Evolutionary conservation across 1,284 basidiomycete genomes (phyloP).

Genomic region (Cystobasidium slooffiae): DNA sequence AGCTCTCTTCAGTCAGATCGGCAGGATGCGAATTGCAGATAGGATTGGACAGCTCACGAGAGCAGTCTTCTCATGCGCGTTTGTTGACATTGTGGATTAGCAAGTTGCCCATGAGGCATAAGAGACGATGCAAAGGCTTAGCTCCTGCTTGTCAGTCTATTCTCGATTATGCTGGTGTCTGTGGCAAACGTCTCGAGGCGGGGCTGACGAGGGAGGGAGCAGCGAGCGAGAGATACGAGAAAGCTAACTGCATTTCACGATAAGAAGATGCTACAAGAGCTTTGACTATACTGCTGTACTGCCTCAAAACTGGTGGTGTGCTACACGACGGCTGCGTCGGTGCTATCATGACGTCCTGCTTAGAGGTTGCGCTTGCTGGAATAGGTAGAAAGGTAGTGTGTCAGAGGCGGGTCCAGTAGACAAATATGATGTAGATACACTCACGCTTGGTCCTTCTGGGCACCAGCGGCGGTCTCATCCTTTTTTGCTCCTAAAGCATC

Average conservation of each 20-base stretch:
- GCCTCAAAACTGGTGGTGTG: background rate
- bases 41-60: background rate
- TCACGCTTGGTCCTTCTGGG: slow-evolving; percentile 40
- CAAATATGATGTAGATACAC: background rate
- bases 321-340: background rate
- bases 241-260: too few relatives aligned
- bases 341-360: background rate
- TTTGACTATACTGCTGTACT: background rate
- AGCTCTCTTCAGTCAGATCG: background rate
- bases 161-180: too few relatives aligned
- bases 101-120: background rate
- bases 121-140: background rate
- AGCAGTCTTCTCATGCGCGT: background rate
- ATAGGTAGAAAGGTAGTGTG: background rate
- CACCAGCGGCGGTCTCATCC: slow-evolving; percentile 37
- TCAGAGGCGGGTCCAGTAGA: background rate
- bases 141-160: too few relatives aligned
- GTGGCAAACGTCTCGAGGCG: too few relatives aligned
- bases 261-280: background rate
- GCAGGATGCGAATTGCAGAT: background rate
- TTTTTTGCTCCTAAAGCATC: slow-evolving; percentile 28
- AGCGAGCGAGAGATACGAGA: too few relatives aligned
- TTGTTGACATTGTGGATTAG: background rate
- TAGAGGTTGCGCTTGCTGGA: slow-evolving; percentile 37
- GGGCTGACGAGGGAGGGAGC: too few relatives aligned